Conservation (phyloP, 1,284 basidiomycete species). For the Ceratobasidium sp. region DNA sequence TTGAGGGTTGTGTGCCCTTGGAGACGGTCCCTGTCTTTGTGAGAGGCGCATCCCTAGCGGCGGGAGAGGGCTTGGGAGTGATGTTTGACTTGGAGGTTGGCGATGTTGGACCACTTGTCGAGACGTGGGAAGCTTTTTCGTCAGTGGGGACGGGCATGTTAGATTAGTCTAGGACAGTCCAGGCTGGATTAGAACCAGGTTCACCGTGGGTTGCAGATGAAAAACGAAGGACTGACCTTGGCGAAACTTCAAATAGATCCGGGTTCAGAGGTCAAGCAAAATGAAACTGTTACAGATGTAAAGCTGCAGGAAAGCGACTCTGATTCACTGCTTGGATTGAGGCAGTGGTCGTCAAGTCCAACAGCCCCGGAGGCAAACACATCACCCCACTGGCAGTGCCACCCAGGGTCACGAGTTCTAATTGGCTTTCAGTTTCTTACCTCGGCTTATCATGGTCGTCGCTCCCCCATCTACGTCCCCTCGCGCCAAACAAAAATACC, state of each 20-base stretch:
- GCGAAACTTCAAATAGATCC: background rate
- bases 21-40: conserved; percentile 34
- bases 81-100: conserved; percentile 6
- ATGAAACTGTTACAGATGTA: background rate
- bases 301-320: background rate
- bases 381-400: conserved; percentile 22
- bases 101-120: conserved; percentile 13
- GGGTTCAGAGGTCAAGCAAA: background rate
- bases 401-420: conserved; percentile 22
- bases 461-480: conserved; percentile 9
- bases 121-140: conserved; percentile 9
- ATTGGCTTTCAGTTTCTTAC: conserved; percentile 28
- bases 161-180: conserved; percentile 4
- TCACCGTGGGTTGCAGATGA: background rate
- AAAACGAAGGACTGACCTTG: conserved; percentile 8
- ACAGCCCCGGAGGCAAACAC: conserved; percentile 37
- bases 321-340: background rate
- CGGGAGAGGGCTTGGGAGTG: conserved; percentile 34
- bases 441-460: conserved; percentile 28
- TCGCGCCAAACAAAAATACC: background rate
- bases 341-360: conserved; percentile 22
- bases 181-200: conserved; percentile 9
- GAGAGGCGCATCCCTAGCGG: conserved; percentile 25
- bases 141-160: conserved; percentile 33
- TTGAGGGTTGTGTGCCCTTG: conserved; percentile 32